A percentile compares a stretch with the other conserved stretches of the same genome.
Conservation (phyloP, 306 rosid species). For the Coriaria nepalensis region DNA sequence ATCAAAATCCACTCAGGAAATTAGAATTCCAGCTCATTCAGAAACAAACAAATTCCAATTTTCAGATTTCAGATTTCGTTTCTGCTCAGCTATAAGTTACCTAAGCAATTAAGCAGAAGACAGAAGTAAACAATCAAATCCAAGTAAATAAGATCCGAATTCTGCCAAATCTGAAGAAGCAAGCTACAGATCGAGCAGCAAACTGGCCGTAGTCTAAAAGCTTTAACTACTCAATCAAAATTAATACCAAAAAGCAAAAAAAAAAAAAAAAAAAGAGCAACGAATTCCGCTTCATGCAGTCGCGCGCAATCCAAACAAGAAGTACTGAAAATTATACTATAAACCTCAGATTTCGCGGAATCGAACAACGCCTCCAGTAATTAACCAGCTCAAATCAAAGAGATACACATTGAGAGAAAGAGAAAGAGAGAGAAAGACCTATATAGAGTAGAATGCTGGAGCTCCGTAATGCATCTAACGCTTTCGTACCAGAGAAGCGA, state of each 20-base stretch:
- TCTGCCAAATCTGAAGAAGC: conserved; percentile 3
- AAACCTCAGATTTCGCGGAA: conserved; percentile 14
- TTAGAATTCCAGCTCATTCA: neutral
- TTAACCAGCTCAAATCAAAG: conserved; percentile 10
- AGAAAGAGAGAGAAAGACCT: conserved; percentile 26
- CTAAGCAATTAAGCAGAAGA: neutral
- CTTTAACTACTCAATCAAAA: conserved; percentile 28
- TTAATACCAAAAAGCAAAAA: neutral
- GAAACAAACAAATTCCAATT: conserved; percentile 1
- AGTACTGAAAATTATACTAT: neutral
- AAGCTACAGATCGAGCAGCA: conserved; percentile 33
- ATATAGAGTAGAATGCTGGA: conserved; percentile 27
- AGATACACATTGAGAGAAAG: neutral
- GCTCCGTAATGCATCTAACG: conserved; percentile 27
- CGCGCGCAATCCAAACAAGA: neutral
- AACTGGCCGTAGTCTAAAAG: conserved; percentile 13
- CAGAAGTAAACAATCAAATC: conserved; percentile 8
- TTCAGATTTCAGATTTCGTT: neutral
- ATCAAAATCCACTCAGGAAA: neutral
- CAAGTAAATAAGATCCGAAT: conserved; percentile 12
- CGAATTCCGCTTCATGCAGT: neutral
- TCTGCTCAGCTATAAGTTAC: conserved; percentile 1
- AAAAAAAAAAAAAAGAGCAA: neutral
- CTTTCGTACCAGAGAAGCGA: conserved; percentile 45
- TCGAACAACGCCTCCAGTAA: conserved; percentile 8